Conservation (phyloP, 78 protist species). For the Cavenderia fasciculata region DNA sequence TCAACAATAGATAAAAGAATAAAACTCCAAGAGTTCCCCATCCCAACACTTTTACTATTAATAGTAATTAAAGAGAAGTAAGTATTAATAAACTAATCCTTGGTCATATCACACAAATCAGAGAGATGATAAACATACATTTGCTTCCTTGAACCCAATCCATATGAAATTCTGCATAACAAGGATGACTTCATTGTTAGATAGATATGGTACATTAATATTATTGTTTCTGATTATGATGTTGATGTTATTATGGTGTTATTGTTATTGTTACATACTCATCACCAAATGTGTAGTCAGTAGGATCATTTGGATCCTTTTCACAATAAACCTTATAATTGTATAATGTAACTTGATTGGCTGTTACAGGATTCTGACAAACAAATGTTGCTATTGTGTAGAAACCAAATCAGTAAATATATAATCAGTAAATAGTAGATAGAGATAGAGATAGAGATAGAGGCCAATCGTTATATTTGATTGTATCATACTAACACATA, state of each 20-base stretch:
- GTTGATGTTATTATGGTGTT: not conserved
- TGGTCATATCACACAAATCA: no score
- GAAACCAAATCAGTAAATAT: not conserved
- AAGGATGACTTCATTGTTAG: conserved; percentile 37
- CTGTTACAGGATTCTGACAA: conserved; percentile 12
- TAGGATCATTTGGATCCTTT: not conserved
- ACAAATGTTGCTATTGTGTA: not conserved
- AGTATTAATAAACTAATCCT: not conserved
- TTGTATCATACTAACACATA: not conserved
- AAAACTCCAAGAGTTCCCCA: conserved; percentile 14
- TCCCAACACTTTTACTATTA: conserved; percentile 3
- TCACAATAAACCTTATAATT: conserved; percentile 7
- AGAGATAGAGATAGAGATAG: no score
- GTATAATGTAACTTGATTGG: not conserved
- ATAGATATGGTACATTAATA: no score
- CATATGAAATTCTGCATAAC: not conserved
- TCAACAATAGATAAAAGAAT: conserved; percentile 17
- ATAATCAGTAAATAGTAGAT: no score
- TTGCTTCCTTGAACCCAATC: not conserved
- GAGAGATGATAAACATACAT: not conserved
- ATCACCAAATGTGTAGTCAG: conserved; percentile 25
- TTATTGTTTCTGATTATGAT: not conserved
- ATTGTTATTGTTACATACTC: not conserved
- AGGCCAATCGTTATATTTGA: no score
- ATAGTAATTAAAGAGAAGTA: not conserved